Evolutionary conservation across 1,284 basidiomycete genomes (phyloP).

Genomic region (Rhizopogon hawkerae): DNA sequence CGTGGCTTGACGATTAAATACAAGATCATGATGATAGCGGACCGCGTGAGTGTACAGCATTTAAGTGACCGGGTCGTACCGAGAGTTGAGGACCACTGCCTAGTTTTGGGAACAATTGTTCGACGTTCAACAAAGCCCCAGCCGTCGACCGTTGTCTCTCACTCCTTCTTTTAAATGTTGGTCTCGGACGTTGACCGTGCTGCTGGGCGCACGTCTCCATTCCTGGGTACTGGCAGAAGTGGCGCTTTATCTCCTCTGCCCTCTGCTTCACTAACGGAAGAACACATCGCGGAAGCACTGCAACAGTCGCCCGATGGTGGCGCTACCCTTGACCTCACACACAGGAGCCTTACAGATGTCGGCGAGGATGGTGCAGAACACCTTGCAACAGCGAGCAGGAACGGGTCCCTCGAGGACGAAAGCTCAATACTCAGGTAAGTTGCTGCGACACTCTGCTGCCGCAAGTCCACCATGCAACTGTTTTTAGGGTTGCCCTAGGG

Average conservation of each 20-base stretch:
- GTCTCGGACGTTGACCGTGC: conserved; percentile 28
- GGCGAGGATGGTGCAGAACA: conserved; percentile 66
- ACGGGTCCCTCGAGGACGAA: conserved; percentile 41
- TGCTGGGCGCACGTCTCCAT: conserved; percentile 23
- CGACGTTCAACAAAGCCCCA: conserved; percentile 14
- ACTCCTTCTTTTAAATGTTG: conserved; percentile 21
- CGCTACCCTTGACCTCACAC: conserved; percentile 74
- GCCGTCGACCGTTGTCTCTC: conserved; percentile 7
- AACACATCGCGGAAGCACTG: conserved; percentile 59
- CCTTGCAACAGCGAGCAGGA: conserved; percentile 55
- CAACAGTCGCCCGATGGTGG: conserved; percentile 67
- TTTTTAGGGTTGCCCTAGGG: conserved; percentile 71
- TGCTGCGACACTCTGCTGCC: conserved; percentile 6
- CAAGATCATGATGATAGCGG: not conserved
- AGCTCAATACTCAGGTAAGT: conserved; percentile 64
- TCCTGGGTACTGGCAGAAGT: conserved; percentile 15
- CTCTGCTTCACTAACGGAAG: conserved; percentile 42
- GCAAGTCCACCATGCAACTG: conserved; percentile 8
- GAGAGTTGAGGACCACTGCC: conserved; percentile 14
- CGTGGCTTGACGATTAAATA: too few relatives aligned
- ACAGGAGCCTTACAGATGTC: conserved; percentile 69
- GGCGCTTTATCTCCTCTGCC: conserved; percentile 24
- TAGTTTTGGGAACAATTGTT: conserved; percentile 14
- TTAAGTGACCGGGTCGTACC: conserved; percentile 24
- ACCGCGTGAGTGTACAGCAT: conserved; percentile 12